Conservation (phyloP, 345 rosid species). For the Linum trigynum region DNA sequence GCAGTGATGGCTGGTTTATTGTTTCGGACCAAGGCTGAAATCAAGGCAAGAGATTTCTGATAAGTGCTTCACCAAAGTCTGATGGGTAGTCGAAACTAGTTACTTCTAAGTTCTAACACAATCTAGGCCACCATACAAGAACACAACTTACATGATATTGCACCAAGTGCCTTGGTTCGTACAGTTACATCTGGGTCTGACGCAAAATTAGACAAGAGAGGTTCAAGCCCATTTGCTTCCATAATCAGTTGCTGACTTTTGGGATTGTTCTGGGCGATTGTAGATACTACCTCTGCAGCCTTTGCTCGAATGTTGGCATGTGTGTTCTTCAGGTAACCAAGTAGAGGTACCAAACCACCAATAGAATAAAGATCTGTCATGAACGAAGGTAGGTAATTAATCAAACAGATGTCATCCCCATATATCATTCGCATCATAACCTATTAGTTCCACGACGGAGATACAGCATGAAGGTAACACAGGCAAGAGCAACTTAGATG, state of each 20-base stretch:
- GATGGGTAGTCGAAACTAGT: not conserved
- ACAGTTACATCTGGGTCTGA: slow-evolving; percentile 57
- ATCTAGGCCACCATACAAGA: not conserved
- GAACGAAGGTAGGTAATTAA: not conserved
- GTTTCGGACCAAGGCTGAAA: slow-evolving; percentile 72
- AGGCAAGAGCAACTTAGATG: not conserved
- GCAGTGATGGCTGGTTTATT: slow-evolving; percentile 71
- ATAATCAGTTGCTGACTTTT: slow-evolving; percentile 76
- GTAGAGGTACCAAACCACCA: slow-evolving; percentile 86
- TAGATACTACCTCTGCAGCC: slow-evolving; percentile 77
- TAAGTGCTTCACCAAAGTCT: too few species aligned
- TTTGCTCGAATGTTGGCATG: slow-evolving; percentile 76
- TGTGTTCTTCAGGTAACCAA: slow-evolving; percentile 59
- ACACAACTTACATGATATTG: slow-evolving; percentile 78
- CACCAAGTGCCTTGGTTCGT: slow-evolving; percentile 76
- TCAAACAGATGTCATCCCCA: not conserved
- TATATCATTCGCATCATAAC: not conserved
- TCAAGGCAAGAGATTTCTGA: not conserved
- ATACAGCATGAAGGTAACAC: not conserved
- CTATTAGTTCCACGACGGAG: not conserved
- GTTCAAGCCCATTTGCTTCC: slow-evolving; percentile 91
- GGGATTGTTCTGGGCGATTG: slow-evolving; percentile 90
- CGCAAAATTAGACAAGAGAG: slow-evolving; percentile 53
- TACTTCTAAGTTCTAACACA: not conserved
- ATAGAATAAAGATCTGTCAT: slow-evolving; percentile 74